phyloP scores from a whole-genome alignment of 352 stramenopile genomes.

The Phytophthora chlamydospora region DNA sequence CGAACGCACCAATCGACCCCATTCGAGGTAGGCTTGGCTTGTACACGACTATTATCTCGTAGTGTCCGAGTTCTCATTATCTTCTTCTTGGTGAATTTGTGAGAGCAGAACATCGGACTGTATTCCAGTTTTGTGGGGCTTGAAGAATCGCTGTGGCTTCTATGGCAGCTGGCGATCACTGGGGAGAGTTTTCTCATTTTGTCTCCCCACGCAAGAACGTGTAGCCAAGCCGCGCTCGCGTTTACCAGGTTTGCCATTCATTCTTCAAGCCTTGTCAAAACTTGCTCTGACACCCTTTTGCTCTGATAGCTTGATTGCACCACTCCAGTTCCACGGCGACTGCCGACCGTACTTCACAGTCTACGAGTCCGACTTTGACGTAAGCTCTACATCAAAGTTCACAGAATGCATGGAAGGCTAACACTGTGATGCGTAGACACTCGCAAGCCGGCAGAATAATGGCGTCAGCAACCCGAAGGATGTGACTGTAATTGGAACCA shows the following conservation, averaged over 20 bases:
- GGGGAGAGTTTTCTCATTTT: slow-evolving; percentile 83
- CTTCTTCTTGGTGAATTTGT: not conserved
- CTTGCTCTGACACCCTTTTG: slow-evolving; percentile 6
- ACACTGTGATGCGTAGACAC: slow-evolving; percentile 36
- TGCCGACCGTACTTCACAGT: slow-evolving; percentile 88
- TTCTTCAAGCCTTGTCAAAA: not conserved
- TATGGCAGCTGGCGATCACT: slow-evolving; percentile 89
- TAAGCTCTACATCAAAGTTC: slow-evolving; percentile 31
- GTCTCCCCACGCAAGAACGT: slow-evolving; percentile 78
- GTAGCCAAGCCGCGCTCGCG: slow-evolving; percentile 80
- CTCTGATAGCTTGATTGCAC: slow-evolving; percentile 71
- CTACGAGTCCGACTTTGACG: slow-evolving; percentile 87
- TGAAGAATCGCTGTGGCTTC: slow-evolving; percentile 73
- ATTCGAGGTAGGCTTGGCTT: slow-evolving; percentile 54
- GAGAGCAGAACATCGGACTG: slow-evolving; percentile 68
- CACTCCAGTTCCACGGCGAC: slow-evolving; percentile 81
- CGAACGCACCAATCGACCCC: slow-evolving; percentile 49
- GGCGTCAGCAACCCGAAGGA: slow-evolving; percentile 50
- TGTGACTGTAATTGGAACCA: slow-evolving; percentile 80
- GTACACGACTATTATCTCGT: not conserved
- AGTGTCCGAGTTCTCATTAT: not conserved
- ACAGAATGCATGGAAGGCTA: not conserved
- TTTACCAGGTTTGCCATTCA: slow-evolving; percentile 66
- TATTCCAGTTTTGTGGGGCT: slow-evolving; percentile 87
- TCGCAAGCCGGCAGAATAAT: slow-evolving; percentile 60